A percentile compares a stretch with the other conserved stretches of the same genome.
phyloP scores from a whole-genome alignment of 805 yeast species.

The Hanseniaspora guilliermondii region DNA sequence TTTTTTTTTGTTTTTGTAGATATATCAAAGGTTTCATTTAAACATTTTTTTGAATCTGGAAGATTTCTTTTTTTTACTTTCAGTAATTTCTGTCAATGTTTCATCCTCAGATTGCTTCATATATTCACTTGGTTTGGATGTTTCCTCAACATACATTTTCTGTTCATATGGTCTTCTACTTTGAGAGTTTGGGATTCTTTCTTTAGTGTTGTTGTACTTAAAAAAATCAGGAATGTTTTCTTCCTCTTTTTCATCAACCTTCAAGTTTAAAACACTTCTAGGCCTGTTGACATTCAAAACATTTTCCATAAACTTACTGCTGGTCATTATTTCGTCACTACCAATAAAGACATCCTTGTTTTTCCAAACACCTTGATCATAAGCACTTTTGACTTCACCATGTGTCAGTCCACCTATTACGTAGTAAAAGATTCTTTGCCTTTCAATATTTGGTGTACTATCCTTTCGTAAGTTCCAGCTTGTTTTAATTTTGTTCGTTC shows the following conservation, averaged over 20 bases:
- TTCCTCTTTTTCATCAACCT: constrained; percentile 26
- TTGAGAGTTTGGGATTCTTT: constrained; percentile 10
- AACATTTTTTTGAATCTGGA: constrained; percentile 38
- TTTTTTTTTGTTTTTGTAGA: no score
- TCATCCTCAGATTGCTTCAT: constrained; percentile 17
- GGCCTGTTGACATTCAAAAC: constrained; percentile 29
- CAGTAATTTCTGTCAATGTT: constrained; percentile 11
- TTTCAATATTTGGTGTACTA: constrained; percentile 24
- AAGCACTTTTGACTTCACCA: constrained; percentile 64
- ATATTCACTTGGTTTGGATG: not conserved
- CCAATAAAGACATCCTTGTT: constrained; percentile 73
- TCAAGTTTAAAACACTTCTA: constrained; percentile 34
- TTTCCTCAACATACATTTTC: constrained; percentile 13
- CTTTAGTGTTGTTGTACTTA: not conserved
- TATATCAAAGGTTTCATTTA: constrained; percentile 17
- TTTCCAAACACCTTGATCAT: constrained; percentile 49
- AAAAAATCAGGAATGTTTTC: constrained; percentile 35
- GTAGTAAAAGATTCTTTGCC: constrained; percentile 66
- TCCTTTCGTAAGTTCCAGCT: constrained; percentile 50
- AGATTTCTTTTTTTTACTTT: constrained; percentile 34
- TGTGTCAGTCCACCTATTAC: constrained; percentile 84
- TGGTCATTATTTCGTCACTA: constrained; percentile 58
- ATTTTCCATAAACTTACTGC: constrained; percentile 32
- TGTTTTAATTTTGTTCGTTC: constrained; percentile 62
- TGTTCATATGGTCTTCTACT: constrained; percentile 14